Percentiles rank a stretch among this genome's conserved stretches.
phyloP scores from a whole-genome alignment of 2,329 filamentous ascomycete genomes.

The Xylariaceae sp. region DNA sequence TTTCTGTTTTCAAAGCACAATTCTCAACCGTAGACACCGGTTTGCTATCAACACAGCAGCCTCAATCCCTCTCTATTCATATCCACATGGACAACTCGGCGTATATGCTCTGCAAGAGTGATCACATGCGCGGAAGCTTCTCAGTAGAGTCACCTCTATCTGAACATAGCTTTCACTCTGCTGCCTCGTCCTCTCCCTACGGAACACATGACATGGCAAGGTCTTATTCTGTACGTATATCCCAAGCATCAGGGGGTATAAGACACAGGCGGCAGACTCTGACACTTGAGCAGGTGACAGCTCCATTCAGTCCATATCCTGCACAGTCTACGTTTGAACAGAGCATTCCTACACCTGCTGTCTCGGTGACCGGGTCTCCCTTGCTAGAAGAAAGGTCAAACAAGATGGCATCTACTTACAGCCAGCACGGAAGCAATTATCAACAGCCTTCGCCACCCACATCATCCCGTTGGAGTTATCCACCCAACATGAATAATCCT shows the following conservation, averaged over 20 bases:
- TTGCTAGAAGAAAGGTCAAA: constrained; percentile 41
- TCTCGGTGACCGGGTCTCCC: constrained; percentile 49
- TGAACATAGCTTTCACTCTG: constrained; percentile 15
- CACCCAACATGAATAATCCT: constrained; percentile 36
- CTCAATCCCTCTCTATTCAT: constrained; percentile 12
- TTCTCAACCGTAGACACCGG: constrained; percentile 8
- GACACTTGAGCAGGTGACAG: constrained; percentile 28
- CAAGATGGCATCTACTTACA: constrained; percentile 42
- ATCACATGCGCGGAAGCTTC: constrained; percentile 24
- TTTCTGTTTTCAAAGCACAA: constrained; percentile 17
- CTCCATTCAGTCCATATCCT: constrained; percentile 37
- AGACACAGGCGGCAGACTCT: constrained; percentile 5
- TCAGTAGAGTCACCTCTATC: constrained; percentile 13
- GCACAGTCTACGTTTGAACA: constrained; percentile 38
- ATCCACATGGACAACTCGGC: constrained; percentile 27
- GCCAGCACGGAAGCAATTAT: constrained; percentile 35
- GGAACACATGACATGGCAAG: constrained; percentile 25
- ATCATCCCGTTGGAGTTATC: constrained; percentile 46
- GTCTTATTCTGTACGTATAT: constrained; percentile 29
- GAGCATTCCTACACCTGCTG: constrained; percentile 46
- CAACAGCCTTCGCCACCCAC: constrained; percentile 49
- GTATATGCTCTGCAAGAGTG: constrained; percentile 23
- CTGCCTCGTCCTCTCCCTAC: constrained; percentile 26
- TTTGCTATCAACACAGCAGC: constrained; percentile 16
- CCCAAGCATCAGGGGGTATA: background rate